Base-by-base conservation (phyloP, 352 stramenopile genomes). In the Phytophthora sojae region DNA sequence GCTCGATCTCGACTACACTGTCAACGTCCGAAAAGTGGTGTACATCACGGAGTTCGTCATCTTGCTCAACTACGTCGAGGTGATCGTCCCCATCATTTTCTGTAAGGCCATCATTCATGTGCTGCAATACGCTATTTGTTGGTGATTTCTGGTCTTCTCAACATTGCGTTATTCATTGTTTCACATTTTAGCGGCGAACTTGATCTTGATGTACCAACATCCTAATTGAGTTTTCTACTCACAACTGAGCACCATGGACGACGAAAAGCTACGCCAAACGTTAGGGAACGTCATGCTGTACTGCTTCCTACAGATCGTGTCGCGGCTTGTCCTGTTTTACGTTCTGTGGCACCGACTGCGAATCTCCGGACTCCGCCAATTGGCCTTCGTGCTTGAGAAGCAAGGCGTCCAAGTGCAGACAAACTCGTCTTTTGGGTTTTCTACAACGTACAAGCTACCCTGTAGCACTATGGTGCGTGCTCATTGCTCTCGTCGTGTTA, bases 41-140 rank as follows among this genome's bases (percentile, higher is more conserved):
- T 81, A 85, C 39, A 65, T 83, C 51, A 79, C 80, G 1, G 77
- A 86, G 69, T 88, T 83, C 9, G 30, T 86, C 17, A 23, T 85
- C n/a, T 60, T 85, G 53, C 66, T 80, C 50, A 80, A 88, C 56
- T 84, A 77, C 30, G 66, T 79, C 2, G 75, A 85, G 37, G 73
- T 82, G 6, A 64, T 79, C 32, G 69, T 88, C 11, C 76, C 80
- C 4, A n/a, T 77, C 5, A 75, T 85, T 21, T 84, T 84, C 56
- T 70, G 77, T 84, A 63, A 62, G 71, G 76, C 61, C 39, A 30
- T 30, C 21, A 21, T 21, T 21, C 21, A 21, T 21, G 21, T 21
- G 21, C 21, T 21, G 21, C 21, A 21, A 21, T 21, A 21, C 21
- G 21, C 21, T 21, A 21, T 21, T 21, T 21, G 21, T 21, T 21